Conservation (phyloP, 495 filamentous ascomycete genomes). For the Cercophora sp. region DNA sequence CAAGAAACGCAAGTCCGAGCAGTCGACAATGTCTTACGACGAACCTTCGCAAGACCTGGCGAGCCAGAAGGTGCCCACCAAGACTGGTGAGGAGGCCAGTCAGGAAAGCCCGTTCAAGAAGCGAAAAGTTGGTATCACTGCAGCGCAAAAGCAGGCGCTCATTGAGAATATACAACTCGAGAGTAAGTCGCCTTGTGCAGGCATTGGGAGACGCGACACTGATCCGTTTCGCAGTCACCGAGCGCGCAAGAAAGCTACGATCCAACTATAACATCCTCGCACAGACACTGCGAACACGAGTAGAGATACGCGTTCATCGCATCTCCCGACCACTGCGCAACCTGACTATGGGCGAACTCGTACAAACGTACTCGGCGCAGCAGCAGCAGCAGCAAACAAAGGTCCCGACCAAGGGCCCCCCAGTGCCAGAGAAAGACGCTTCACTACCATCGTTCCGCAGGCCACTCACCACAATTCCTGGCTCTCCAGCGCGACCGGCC, state of each 20-base stretch:
- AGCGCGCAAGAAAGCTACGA: slow-evolving; percentile 84
- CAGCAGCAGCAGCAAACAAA: slow-evolving; percentile 18
- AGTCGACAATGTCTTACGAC: slow-evolving; percentile 29
- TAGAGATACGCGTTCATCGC: slow-evolving; percentile 93
- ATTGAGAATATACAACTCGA: slow-evolving; percentile 92
- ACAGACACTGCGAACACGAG: slow-evolving; percentile 74
- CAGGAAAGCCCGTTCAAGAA: slow-evolving; percentile 58
- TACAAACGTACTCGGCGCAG: slow-evolving; percentile 42
- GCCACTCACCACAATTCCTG: background rate
- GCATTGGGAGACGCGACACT: slow-evolving; percentile 10
- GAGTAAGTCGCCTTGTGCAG: slow-evolving; percentile 51
- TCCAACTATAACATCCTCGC: slow-evolving; percentile 87
- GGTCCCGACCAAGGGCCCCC: slow-evolving; percentile 17
- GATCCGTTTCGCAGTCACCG: slow-evolving; percentile 62
- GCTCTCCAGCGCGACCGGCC: slow-evolving; percentile 33
- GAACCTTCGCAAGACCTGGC: too few species aligned
- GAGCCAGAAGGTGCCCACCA: slow-evolving; percentile 38
- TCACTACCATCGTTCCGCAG: slow-evolving; percentile 9
- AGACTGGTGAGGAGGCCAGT: slow-evolving; percentile 40
- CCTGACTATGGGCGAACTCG: slow-evolving; percentile 77
- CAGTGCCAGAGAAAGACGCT: slow-evolving; percentile 34
- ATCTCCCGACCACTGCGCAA: slow-evolving; percentile 78
- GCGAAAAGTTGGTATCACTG: slow-evolving; percentile 60
- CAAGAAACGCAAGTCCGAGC: slow-evolving; percentile 60
- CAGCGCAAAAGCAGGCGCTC: slow-evolving; percentile 78